Percentiles rank a stretch among this genome's conserved stretches.
Conservation (phyloP, 495 filamentous ascomycete species). For the Lineolata rhizophorae region DNA sequence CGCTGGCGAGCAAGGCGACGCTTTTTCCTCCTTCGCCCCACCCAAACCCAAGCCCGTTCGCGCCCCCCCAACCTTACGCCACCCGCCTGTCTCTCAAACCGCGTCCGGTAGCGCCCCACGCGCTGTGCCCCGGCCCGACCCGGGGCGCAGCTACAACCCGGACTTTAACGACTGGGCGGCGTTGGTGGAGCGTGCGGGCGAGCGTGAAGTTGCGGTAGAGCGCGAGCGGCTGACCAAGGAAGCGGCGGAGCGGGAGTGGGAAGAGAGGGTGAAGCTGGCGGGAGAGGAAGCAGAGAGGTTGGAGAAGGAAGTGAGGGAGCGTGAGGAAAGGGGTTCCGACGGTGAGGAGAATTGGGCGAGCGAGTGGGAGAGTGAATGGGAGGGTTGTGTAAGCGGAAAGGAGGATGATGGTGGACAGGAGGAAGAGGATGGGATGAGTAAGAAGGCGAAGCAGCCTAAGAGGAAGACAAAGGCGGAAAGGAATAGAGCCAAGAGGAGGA, state of each 20-base stretch:
- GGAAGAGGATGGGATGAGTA: slow-evolving; percentile 11
- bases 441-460: slow-evolving; percentile 48
- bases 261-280: slow-evolving; percentile 16
- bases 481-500: slow-evolving; percentile 69
- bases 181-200: slow-evolving; percentile 47
- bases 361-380: slow-evolving; percentile 62
- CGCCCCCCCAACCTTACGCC: slow-evolving; percentile 53
- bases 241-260: slow-evolving; percentile 35
- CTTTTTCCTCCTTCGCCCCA: too few species aligned
- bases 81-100: slow-evolving; percentile 56
- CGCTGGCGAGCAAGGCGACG: slow-evolving; percentile 11
- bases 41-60: slow-evolving; percentile 31
- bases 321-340: too few species aligned
- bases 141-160: slow-evolving; percentile 81
- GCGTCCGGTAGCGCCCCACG: slow-evolving; percentile 56
- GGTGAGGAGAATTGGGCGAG: too few species aligned
- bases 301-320: slow-evolving; percentile 50
- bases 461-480: slow-evolving; percentile 70
- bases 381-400: slow-evolving; percentile 17
- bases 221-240: slow-evolving; percentile 48
- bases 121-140: slow-evolving; percentile 55
- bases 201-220: slow-evolving; percentile 60
- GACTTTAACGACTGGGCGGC: slow-evolving; percentile 62
- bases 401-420: slow-evolving; percentile 37
- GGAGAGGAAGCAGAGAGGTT: slow-evolving; percentile 19